Percentiles rank a stretch among this genome's conserved stretches.
Conservation (phyloP, 192 early-diverging fungal genomes). For the Piromyces finnis region DNA sequence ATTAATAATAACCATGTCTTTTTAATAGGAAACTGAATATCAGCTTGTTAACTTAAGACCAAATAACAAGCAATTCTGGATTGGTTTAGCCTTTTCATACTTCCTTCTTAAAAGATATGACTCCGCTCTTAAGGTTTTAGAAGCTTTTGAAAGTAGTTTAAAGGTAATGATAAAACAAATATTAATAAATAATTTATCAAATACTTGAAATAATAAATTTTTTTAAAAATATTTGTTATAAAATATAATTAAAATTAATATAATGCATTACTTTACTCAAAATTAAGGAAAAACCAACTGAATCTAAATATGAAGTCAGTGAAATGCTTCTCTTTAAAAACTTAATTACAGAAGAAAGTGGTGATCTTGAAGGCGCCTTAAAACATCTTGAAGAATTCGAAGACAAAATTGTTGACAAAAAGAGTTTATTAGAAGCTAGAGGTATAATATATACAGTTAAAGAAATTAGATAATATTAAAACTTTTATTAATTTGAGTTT, state of each 20-base stretch:
- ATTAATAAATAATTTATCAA: background rate
- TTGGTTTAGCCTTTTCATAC: conserved; percentile 69
- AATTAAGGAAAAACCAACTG: background rate
- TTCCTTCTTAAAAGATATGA: conserved; percentile 62
- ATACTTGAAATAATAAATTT: conserved; percentile 6
- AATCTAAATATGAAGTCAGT: conserved; percentile 36
- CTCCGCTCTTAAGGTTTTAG: conserved; percentile 50
- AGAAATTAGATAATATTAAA: no score
- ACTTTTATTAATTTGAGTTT: no score
- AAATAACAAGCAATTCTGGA: conserved; percentile 55
- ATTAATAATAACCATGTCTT: no score
- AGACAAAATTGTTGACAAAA: conserved; percentile 51
- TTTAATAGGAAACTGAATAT: conserved; percentile 38
- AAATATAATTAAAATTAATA: no score
- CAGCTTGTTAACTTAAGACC: conserved; percentile 53
- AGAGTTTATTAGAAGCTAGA: conserved; percentile 43
- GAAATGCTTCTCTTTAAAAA: conserved; percentile 80
- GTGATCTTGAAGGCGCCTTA: conserved; percentile 55
- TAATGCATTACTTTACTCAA: no score
- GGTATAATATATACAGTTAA: conserved; percentile 10
- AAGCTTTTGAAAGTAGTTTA: conserved; percentile 44
- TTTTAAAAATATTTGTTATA: no score
- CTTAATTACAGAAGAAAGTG: conserved; percentile 63
- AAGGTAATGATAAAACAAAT: conserved; percentile 20
- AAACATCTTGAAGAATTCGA: conserved; percentile 61